Conservation (phyloP, 306 rosid species). For the Dalbergia cochinchinensis region DNA sequence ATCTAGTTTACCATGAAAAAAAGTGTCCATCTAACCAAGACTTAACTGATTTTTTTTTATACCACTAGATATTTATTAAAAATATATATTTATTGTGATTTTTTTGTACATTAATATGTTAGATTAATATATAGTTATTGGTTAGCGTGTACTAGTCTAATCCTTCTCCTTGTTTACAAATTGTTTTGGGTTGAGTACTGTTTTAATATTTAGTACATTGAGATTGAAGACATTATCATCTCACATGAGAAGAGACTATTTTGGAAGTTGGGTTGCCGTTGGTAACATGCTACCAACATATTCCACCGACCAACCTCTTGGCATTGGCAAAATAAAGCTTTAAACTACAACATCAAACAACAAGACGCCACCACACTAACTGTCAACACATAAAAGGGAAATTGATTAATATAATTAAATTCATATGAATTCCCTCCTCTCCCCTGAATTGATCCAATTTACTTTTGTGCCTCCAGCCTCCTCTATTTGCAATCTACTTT, state of each 20-base stretch:
- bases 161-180: neutral
- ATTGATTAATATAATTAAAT: conserved; percentile 4
- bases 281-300: conserved; percentile 32
- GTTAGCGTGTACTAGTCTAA: neutral
- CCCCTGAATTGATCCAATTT: conserved; percentile 19
- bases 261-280: conserved; percentile 28
- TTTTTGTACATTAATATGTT: too few species aligned
- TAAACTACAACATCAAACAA: conserved; percentile 20
- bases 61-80: too few species aligned
- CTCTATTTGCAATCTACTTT: conserved; percentile 6
- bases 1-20: too few species aligned
- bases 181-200: conserved; percentile 19
- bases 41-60: too few species aligned
- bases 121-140: neutral
- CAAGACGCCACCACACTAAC: conserved; percentile 32
- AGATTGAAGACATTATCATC: conserved; percentile 40
- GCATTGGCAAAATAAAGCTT: neutral
- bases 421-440: neutral
- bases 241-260: conserved; percentile 41
- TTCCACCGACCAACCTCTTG: conserved; percentile 39
- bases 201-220: conserved; percentile 31
- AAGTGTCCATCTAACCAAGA: too few species aligned
- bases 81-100: too few species aligned
- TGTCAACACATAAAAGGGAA: conserved; percentile 3
- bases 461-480: neutral